A percentile compares a stretch with the other conserved stretches of the same genome.
Conservation (phyloP, 345 rosid species). For the Moringa oleifera region DNA sequence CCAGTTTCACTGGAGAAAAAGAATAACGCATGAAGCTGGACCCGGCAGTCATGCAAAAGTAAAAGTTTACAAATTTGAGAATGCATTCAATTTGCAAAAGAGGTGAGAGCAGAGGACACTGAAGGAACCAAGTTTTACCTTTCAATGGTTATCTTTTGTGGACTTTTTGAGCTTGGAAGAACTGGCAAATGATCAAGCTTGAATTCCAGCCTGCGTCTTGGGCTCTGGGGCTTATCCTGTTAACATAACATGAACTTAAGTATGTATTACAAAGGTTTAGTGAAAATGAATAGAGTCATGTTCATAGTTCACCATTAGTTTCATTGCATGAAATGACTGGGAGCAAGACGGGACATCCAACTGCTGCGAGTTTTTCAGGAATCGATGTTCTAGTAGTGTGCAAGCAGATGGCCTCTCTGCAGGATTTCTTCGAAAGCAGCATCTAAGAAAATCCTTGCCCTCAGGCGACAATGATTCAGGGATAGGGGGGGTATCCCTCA, state of each 20-base stretch:
- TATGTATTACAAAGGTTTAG: not conserved
- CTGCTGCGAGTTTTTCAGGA: constrained; percentile 42
- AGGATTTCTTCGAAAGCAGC: constrained; percentile 85
- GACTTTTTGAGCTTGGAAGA: constrained; percentile 18
- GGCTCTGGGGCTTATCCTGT: constrained; percentile 47
- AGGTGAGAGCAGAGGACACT: not conserved
- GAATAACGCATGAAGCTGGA: constrained; percentile 43
- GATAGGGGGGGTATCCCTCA: constrained; percentile 74
- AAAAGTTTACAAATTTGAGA: constrained; percentile 13
- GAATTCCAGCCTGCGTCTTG: constrained; percentile 30
- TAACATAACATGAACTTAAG: not conserved
- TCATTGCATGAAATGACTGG: constrained; percentile 34
- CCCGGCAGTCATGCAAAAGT: constrained; percentile 21
- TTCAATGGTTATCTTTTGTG: constrained; percentile 32
- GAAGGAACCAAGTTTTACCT: constrained; percentile 30
- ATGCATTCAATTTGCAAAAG: constrained; percentile 3
- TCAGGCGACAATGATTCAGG: constrained; percentile 78
- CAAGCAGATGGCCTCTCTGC: constrained; percentile 79
- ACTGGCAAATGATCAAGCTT: constrained; percentile 38
- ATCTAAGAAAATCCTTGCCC: constrained; percentile 77
- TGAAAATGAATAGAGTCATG: constrained; percentile 1
- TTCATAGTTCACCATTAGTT: constrained; percentile 37
- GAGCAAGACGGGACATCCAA: constrained; percentile 32
- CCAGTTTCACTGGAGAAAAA: constrained; percentile 53
- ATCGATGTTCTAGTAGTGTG: constrained; percentile 71